Conservation (phyloP, 2,329 filamentous ascomycete genomes). For the Cytospora piceae region DNA sequence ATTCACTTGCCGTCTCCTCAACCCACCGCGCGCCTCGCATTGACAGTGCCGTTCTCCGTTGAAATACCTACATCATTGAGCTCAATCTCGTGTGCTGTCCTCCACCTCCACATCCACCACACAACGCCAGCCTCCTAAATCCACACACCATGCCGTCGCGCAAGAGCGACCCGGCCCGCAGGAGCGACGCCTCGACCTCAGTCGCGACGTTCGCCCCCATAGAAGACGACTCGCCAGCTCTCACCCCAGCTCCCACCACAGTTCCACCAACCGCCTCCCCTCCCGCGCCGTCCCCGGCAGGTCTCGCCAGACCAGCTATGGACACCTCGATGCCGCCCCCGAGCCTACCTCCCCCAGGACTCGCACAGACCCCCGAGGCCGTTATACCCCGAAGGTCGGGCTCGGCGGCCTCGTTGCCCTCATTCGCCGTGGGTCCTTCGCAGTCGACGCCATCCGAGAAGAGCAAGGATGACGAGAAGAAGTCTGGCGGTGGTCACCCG, state of each 20-base stretch:
- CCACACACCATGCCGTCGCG: slow-evolving; percentile 54
- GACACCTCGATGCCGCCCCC: slow-evolving; percentile 31
- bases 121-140: too few species aligned
- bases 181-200: slow-evolving; percentile 52
- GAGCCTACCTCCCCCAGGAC: slow-evolving; percentile 32
- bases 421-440: slow-evolving; percentile 13
- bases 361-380: slow-evolving; percentile 26
- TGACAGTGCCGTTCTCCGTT: not conserved
- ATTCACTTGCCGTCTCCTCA: not conserved
- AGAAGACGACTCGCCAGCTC: slow-evolving; percentile 43
- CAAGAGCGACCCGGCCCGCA: slow-evolving; percentile 54
- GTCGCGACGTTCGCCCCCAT: slow-evolving; percentile 49
- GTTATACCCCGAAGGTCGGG: slow-evolving; percentile 34
- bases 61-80: not conserved
- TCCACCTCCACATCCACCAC: not conserved
- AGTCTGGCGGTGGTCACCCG: slow-evolving; percentile 36
- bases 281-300: slow-evolving; percentile 31
- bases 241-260: slow-evolving; percentile 29
- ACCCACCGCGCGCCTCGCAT: not conserved
- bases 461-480: slow-evolving; percentile 42
- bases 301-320: slow-evolving; percentile 33
- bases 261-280: slow-evolving; percentile 29
- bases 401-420: slow-evolving; percentile 30
- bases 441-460: slow-evolving; percentile 33
- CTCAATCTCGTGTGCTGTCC: not conserved